Conservation (phyloP, 805 yeast genomes). For the Candida namnaoensis region DNA sequence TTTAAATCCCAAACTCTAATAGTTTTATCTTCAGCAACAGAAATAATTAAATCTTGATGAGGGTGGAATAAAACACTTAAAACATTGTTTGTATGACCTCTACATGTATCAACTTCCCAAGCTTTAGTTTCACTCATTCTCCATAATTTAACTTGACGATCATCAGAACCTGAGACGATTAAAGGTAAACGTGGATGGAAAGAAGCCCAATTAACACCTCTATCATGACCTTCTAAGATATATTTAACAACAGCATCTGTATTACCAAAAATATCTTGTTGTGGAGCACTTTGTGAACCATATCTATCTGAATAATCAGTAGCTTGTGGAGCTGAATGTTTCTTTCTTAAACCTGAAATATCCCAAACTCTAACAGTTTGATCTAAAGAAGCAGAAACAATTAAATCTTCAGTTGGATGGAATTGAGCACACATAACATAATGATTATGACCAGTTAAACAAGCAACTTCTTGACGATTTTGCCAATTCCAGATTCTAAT, state of each 20-base stretch:
- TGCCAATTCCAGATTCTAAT: slow-evolving; percentile 99
- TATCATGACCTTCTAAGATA: slow-evolving; percentile 94
- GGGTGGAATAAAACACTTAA: slow-evolving; percentile 90
- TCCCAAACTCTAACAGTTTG: slow-evolving; percentile 99
- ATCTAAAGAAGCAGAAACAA: slow-evolving; percentile 93
- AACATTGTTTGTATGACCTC: slow-evolving; percentile 95
- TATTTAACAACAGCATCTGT: slow-evolving; percentile 92
- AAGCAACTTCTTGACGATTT: slow-evolving; percentile 93
- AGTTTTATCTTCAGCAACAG: slow-evolving; percentile 94
- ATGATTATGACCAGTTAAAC: slow-evolving; percentile 96
- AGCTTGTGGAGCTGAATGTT: slow-evolving; percentile 78
- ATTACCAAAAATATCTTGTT: slow-evolving; percentile 91
- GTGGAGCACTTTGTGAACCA: slow-evolving; percentile 53
- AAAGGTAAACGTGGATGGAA: slow-evolving; percentile 96
- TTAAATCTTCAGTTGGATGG: slow-evolving; percentile 91
- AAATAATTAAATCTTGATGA: slow-evolving; percentile 80
- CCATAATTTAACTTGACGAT: slow-evolving; percentile 92
- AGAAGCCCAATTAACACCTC: slow-evolving; percentile 98
- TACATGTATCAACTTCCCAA: slow-evolving; percentile 98
- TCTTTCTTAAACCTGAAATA: slow-evolving; percentile 87
- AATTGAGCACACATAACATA: slow-evolving; percentile 97
- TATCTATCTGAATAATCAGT: slow-evolving; percentile 33
- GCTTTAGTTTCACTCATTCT: slow-evolving; percentile 96
- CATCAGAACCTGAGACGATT: slow-evolving; percentile 94
- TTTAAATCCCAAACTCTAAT: slow-evolving; percentile 95